Evolutionary conservation across 345 rosid genomes (phyloP), one percentile per base, ranked within the genome.

Genomic region (Sonneratia alba): DNA sequence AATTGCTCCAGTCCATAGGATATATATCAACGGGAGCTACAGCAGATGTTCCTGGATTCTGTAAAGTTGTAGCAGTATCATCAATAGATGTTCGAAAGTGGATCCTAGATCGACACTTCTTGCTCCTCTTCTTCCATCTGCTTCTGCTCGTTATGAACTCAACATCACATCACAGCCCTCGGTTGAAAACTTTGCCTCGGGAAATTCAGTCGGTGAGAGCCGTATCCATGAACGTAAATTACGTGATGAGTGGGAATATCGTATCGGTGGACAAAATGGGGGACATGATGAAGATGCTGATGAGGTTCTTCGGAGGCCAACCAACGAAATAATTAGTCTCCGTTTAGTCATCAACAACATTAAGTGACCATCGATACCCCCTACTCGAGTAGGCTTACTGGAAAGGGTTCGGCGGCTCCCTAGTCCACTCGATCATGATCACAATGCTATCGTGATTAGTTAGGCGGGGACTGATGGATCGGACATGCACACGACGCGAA

Each of bases 21-120:
- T 62, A 32, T 62, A 32, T 34, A 32, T 62, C 27, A 62, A 18
- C 66, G 27, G 66, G 38, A 24, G 19, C 32, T 34, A 27, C 27
- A 13, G 66, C 66, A 62, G 37, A 62, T 62, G 38, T 62, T 62
- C 38, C 66, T 62, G 38, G 66, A 62, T 62, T 62, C 27, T 62
- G 66, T 62, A 62, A 62, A 62, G 66, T 62, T 62, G 66, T 62
- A 62, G 66, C 66, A 27, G 18, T 13, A 4, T 4, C 37, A 62
- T 62, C 7, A 13, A 13, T 62, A 3, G 27, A 7, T 34, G 38
- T 59, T 62, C 36, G 13, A 62, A 62, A 62, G 66, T 42, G 45
- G 32, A 27, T 27, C 32, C 32, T 24, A 7, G 24, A 22, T 24
- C 64, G 36, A 59, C 32, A 59, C 36, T 59, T 59, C 64, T 59